Evolutionary conservation across 495 filamentous ascomycete genomes (phyloP), one percentile per base, ranked within the genome.

Genomic region (Astrothelium subdiscretum): DNA sequence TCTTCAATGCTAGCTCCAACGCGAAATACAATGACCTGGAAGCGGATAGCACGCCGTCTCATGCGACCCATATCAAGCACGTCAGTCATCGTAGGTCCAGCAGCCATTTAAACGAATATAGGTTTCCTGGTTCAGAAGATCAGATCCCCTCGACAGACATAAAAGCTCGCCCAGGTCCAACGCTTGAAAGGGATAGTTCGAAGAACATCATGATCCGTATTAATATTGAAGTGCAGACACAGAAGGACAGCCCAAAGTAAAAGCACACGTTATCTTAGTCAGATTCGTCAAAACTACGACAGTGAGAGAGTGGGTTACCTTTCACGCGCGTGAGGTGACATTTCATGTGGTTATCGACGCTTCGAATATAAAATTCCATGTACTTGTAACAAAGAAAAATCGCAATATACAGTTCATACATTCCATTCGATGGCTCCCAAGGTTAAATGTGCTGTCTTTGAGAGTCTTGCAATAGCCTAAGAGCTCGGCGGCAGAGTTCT

Each of bases 201-300:
- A 44, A 48, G 59, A 57, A 51, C 15, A 31, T 22, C 44, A 60
- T 32, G 58, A 40, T 27, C 29, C 58, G 20, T 40, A 32, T 31
- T 5, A 60, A 60, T 26, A 60, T 60, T 40, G 58, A 60, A 5
- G 58, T 60, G 20, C 31, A 60, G 40, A 38, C 32, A 40, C 29
- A 40, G 13, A 27, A 35, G 32, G 26, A 31, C 57, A 59, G 32
- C 32, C 32, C 32, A 38, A 13, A 38, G 32, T 13, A 38, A 38
- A 38, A 13, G 6, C 32, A 38, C 32, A 38, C 32, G 32, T 38
- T 38, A 38, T 5, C 13, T 38, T 38, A 38, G 32, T 38, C 13
- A 38, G 32, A 38, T 13, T 38, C 32, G 32, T 38, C 32, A 38
- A 13, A 38, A 13, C 32, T 38, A 38, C 32, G 32, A 13, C 32